A percentile compares a stretch with the other conserved stretches of the same genome.
Conservation (phyloP, 345 rosid genomes). For the Luvunga scandens region DNA sequence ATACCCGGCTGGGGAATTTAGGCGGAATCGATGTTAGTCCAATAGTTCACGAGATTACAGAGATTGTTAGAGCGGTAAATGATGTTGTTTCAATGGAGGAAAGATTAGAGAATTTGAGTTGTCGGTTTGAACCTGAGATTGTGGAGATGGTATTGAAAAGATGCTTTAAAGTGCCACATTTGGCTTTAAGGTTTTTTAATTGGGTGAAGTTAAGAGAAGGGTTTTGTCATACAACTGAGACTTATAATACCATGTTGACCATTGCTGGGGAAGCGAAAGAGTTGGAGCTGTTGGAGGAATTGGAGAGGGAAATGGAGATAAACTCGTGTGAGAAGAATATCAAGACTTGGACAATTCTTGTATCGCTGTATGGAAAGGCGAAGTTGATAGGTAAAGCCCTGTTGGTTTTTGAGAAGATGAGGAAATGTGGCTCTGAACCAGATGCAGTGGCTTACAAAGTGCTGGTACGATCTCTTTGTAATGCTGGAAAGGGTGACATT, state of each 20-base stretch:
- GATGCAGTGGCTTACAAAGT: slow-evolving; percentile 45
- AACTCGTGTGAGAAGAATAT: slow-evolving; percentile 48
- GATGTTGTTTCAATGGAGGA: slow-evolving; percentile 54
- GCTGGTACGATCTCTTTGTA: slow-evolving; percentile 52
- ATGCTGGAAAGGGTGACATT: slow-evolving; percentile 56
- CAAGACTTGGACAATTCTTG: slow-evolving; percentile 72
- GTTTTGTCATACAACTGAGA: slow-evolving; percentile 41
- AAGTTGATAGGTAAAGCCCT: slow-evolving; percentile 63
- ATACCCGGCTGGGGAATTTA: slow-evolving; percentile 10
- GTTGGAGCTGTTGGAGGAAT: slow-evolving; percentile 40
- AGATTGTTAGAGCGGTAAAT: slow-evolving; percentile 44
- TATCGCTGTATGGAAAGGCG: slow-evolving; percentile 56
- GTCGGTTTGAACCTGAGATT: slow-evolving; percentile 44
- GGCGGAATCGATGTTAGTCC: slow-evolving; percentile 45
- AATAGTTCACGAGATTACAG: slow-evolving; percentile 50
- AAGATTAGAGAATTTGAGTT: slow-evolving; percentile 42
- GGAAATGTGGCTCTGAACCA: slow-evolving; percentile 47
- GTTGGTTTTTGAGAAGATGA: slow-evolving; percentile 60
- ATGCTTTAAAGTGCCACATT: slow-evolving; percentile 76
- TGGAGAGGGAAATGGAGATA: slow-evolving; percentile 67
- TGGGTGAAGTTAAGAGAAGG: slow-evolving; percentile 64
- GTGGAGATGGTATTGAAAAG: slow-evolving; percentile 78
- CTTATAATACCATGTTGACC: slow-evolving; percentile 59
- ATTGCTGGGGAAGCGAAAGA: slow-evolving; percentile 63
- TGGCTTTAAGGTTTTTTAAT: slow-evolving; percentile 62